Conservation (phyloP, 2,329 filamentous ascomycete genomes). For the Aspergillus costaricaensis region DNA sequence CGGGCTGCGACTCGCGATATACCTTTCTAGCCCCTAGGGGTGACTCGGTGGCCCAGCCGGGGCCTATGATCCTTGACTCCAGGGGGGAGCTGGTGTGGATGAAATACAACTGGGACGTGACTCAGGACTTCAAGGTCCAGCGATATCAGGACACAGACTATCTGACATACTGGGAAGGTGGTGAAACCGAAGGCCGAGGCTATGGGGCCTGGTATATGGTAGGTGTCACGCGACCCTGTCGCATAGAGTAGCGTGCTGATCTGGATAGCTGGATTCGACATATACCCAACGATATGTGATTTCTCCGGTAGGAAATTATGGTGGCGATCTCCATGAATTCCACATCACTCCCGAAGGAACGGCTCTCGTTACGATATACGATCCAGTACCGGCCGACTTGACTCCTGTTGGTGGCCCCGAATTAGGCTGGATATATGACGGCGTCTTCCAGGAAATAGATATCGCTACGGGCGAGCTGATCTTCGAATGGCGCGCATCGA, state of each 20-base stretch:
- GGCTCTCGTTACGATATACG: slow-evolving; percentile 33
- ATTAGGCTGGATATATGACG: slow-evolving; percentile 36
- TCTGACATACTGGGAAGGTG: slow-evolving; percentile 31
- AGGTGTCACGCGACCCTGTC: neutral
- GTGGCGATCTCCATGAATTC: slow-evolving; percentile 39
- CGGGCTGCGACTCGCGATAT: slow-evolving; percentile 32
- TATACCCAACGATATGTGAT: slow-evolving; percentile 27
- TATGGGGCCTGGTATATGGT: slow-evolving; percentile 32
- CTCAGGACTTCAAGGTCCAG: slow-evolving; percentile 32
- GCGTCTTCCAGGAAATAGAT: slow-evolving; percentile 38
- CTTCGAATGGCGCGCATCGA: slow-evolving; percentile 40
- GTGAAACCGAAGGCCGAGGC: slow-evolving; percentile 22
- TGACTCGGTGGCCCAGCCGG: slow-evolving; percentile 31
- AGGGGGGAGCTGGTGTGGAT: slow-evolving; percentile 32
- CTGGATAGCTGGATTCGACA: slow-evolving; percentile 25
- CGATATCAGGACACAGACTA: slow-evolving; percentile 26
- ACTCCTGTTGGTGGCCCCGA: slow-evolving; percentile 27
- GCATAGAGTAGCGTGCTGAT: neutral
- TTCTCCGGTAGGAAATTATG: slow-evolving; percentile 22
- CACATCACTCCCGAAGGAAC: slow-evolving; percentile 33
- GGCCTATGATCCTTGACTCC: slow-evolving; percentile 31
- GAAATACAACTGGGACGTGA: slow-evolving; percentile 24
- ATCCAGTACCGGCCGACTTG: slow-evolving; percentile 32
- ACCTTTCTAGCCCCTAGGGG: slow-evolving; percentile 36
- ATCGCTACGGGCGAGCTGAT: slow-evolving; percentile 36